Conservation (phyloP, 257 asterid species). For the Solanum rostratum region DNA sequence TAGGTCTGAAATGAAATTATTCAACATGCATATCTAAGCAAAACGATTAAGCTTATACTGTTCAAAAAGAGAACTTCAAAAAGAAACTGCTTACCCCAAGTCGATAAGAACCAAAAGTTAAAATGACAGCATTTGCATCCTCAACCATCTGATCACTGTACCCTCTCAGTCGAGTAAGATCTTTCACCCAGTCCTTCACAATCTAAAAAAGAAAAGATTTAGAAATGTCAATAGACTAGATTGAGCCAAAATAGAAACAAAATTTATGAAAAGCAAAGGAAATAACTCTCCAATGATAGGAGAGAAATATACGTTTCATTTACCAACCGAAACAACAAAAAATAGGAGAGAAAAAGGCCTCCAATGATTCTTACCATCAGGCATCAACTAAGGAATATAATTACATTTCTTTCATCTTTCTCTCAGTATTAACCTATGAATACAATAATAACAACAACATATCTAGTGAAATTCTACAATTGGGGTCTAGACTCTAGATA, state of each 20-base stretch:
- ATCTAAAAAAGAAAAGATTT: conserved; percentile 6
- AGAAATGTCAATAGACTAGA: neutral
- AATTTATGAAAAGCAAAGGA: neutral
- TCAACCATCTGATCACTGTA: conserved; percentile 71
- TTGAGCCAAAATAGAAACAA: neutral
- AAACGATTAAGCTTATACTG: neutral
- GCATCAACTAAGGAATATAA: neutral
- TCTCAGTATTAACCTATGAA: neutral
- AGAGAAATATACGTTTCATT: neutral
- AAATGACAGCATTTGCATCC: conserved; percentile 80
- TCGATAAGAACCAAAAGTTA: conserved; percentile 92
- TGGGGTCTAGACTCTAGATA: too few species aligned
- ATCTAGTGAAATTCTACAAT: too few species aligned
- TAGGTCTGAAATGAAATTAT: neutral
- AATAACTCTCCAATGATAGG: too few species aligned
- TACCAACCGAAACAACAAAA: neutral
- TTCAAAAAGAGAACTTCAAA: neutral
- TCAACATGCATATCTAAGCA: neutral
- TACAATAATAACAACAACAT: too few species aligned
- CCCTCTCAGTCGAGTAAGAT: conserved; percentile 50
- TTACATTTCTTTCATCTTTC: neutral
- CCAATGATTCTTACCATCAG: neutral
- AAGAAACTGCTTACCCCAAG: conserved; percentile 64
- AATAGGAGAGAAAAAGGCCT: neutral
- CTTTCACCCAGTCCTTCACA: conserved; percentile 32